Evolutionary conservation across 768 basidiomycete genomes (phyloP), one percentile per base, ranked within the genome.

Genomic region (Russula dissimulans): DNA sequence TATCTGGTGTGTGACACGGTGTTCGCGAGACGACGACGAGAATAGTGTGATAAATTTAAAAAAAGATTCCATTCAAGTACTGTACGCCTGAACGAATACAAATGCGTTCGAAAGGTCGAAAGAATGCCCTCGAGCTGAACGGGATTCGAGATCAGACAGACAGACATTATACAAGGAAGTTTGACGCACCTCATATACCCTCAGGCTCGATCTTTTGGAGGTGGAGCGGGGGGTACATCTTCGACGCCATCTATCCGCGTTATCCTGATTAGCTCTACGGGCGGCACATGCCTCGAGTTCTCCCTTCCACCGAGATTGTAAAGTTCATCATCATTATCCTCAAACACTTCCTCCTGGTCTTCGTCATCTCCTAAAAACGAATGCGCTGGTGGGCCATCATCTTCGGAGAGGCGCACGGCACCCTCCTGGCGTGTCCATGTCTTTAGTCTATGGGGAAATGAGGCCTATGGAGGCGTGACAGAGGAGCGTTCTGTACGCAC

Each of bases 311-410:
- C 22, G 22, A 26, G 22, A 42, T 11, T 70, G 38, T 76, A 78
- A 10, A 78, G 51, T 2, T 36, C 62, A 22, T 69, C 79, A 44
- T 79, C 80, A 47, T 78, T 75, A n/a, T 78, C 77, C 53, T 79
- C 79, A 3, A 17, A 8, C 9, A 4, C 43, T 4, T 39, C 49
- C 9, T 53, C 56, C 1, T 14, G 71, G 29, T 77, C 79, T 6
- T 79, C 57, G n/a, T 79, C 81, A 57, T 81, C 79, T 43, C 72
- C 77, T 57, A 87, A 64, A 60, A 86, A 86, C 54, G 81, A 80
- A 32, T 75, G 74, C n/a, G 83, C 78, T 29, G 84, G 77, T 10
- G 85, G 85, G 0, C 84, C 82, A 54, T 86, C 84, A 63, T 87
- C 85, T 67, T 81, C 78, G 54, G 84, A 85, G 36, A 87, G 75